A percentile compares a stretch with the other conserved stretches of the same genome.
phyloP scores from a whole-genome alignment of 352 stramenopile species.

The Thalassiosira livingstoniorum region DNA sequence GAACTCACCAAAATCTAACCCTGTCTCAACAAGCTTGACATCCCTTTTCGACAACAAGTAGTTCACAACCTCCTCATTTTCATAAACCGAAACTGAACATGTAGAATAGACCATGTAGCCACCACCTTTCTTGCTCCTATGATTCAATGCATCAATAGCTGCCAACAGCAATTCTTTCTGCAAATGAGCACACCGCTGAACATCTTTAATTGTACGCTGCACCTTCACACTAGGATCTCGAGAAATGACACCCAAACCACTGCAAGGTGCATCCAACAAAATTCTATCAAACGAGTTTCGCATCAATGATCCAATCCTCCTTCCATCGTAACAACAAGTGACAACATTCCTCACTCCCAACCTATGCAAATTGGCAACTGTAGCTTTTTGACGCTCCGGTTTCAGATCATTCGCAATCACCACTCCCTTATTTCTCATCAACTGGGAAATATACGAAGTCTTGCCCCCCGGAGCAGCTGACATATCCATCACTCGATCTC shows the following conservation, averaged over 20 bases:
- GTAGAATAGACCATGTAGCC: conserved; percentile 99
- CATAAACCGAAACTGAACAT: conserved; percentile 89
- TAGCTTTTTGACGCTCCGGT: conserved; percentile 95
- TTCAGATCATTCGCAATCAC: conserved; percentile 99
- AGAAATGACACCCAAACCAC: conserved; percentile 97
- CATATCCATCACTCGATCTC: conserved; percentile 98
- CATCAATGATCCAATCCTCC: conserved; percentile 91
- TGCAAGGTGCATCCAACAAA: conserved; percentile 98
- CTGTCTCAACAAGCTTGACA: conserved; percentile 97
- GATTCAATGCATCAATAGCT: conserved; percentile 97
- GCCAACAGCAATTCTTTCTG: conserved; percentile 99
- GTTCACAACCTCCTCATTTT: conserved; percentile 97
- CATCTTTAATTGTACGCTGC: conserved; percentile 92
- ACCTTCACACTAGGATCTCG: conserved; percentile 99
- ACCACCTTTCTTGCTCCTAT: conserved; percentile 91
- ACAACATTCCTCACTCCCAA: conserved; percentile 98
- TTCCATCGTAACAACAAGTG: conserved; percentile 95
- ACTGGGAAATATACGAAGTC: conserved; percentile 98
- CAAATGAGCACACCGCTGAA: conserved; percentile 93
- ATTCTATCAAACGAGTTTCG: conserved; percentile 94
- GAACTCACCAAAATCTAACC: conserved; percentile 95
- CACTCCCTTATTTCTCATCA: conserved; percentile 99
- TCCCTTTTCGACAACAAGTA: conserved; percentile 98
- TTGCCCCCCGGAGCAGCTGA: conserved; percentile 98
- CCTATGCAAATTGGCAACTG: conserved; percentile 98